Conservation (phyloP, 345 rosid genomes). For the Atalantia buxifolia region DNA sequence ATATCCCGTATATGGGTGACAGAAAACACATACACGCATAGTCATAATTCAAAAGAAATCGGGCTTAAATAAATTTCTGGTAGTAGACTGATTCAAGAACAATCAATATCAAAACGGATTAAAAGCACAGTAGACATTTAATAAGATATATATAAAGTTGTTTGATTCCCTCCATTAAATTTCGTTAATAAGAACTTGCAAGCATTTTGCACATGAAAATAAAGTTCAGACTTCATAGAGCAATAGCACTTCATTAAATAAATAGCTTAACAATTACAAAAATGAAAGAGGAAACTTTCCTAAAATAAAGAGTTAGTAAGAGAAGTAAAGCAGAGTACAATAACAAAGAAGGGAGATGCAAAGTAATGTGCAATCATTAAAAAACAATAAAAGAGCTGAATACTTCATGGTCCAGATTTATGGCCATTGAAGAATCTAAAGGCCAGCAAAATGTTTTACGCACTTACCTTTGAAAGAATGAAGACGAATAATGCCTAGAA, state of each 20-base stretch:
- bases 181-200: background rate
- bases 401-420: slow-evolving; percentile 1
- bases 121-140: slow-evolving; percentile 9
- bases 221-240: slow-evolving; percentile 13
- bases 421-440: slow-evolving; percentile 16
- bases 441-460: slow-evolving; percentile 11
- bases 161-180: background rate
- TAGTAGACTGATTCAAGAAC: background rate
- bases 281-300: slow-evolving; percentile 4
- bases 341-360: slow-evolving; percentile 35
- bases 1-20: slow-evolving; percentile 19
- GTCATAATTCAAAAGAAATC: background rate
- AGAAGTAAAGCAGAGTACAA: slow-evolving; percentile 24
- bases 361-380: slow-evolving; percentile 14
- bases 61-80: slow-evolving; percentile 15
- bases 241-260: slow-evolving; percentile 12
- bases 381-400: background rate
- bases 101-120: slow-evolving; percentile 13
- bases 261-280: background rate
- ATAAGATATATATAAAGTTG: background rate
- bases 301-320: slow-evolving; percentile 12
- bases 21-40: slow-evolving; percentile 13
- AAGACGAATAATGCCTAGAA: slow-evolving; percentile 7
- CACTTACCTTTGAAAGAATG: slow-evolving; percentile 2
- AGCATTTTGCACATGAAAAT: slow-evolving; percentile 25